Base-by-base conservation (phyloP, 1,284 basidiomycete genomes). In the Malassezia dermatis region DNA sequence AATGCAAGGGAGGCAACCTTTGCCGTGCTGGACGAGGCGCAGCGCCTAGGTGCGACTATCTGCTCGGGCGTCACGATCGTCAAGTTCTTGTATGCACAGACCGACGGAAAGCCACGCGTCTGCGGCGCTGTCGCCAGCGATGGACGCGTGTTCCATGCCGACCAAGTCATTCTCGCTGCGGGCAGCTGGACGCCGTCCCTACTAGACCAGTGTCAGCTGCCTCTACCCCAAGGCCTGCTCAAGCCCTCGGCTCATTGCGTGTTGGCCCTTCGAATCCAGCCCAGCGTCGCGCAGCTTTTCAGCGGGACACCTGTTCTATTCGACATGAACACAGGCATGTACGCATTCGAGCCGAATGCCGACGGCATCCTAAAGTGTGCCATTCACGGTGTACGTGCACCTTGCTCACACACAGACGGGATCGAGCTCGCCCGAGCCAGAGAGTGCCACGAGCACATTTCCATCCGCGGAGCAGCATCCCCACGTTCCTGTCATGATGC, bases 171-270 rank as follows among this genome's bases (percentile, higher is more conserved):
- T 23, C 70, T 89, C 30, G 82, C 86, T 12, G 78, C 82, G 7
- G 88, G 88, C 23, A 82, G 86, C 5, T 89, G 89, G 90, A 88
- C 88, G 0, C 81, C 84, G 2, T 84, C 85, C 0, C 76, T 84
- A 1, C 87, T 91, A 13, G 27, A 59, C 10, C 23, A 32, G 4
- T 54, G 61, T 2, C 42, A 59, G 2, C 39, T 59, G 30, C 31
- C 35, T 1, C 19, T 37, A 4, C 12, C 13, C 15, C 28, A 2
- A 2, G 13, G 17, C 4, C 12, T 50, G 13, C 13, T 63, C 8
- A 58, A 54, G 19, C 61, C 63, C 10, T 59, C 64, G 2, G 69
- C 69, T 0, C 89, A 94, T 76, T 82, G 80, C 57, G 76, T 91
- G 23, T 84, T 82, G 1, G 85, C 81, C 64, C 78, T 94, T 32